These are phyloP conservation scores for Allium sativum DNA, from an alignment of 106 monocot genomes.

Conservation along the genomic window DNA sequence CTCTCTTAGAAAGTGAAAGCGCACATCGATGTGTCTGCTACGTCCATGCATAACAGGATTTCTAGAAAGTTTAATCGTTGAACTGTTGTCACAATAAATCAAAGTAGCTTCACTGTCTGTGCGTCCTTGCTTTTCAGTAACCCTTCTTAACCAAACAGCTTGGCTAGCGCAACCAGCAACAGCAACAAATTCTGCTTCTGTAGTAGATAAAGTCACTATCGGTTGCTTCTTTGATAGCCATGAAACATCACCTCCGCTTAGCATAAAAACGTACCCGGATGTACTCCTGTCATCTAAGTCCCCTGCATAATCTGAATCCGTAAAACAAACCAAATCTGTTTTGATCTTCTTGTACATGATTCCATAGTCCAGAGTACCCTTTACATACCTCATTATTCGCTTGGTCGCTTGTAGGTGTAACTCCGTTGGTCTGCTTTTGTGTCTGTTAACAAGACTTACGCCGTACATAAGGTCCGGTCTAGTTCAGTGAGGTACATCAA, in stretches of 20 bases:
- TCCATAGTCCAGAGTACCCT: no score
- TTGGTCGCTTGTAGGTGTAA: not conserved
- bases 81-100: slow-evolving; percentile 4
- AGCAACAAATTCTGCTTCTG: slow-evolving; percentile 1
- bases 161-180: not conserved
- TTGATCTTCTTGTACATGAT: not conserved
- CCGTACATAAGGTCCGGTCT: not conserved
- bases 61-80: not conserved
- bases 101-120: not conserved
- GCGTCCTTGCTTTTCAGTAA: not conserved
- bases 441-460: not conserved
- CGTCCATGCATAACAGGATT: slow-evolving; percentile 1
- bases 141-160: not conserved
- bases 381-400: not conserved
- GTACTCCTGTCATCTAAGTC: slow-evolving; percentile 1
- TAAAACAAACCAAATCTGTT: not conserved
- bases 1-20: slow-evolving; percentile 1
- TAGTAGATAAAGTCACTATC: not conserved
- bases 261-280: not conserved
- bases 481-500: slow-evolving; percentile 1
- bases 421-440: not conserved
- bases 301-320: not conserved
- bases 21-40: slow-evolving; percentile 3
- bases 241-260: not conserved
- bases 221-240: slow-evolving; percentile 4